Evolutionary conservation across 768 basidiomycete species (phyloP), one percentile per base, ranked within the genome.

Genomic region (Boletus rubescentipes): DNA sequence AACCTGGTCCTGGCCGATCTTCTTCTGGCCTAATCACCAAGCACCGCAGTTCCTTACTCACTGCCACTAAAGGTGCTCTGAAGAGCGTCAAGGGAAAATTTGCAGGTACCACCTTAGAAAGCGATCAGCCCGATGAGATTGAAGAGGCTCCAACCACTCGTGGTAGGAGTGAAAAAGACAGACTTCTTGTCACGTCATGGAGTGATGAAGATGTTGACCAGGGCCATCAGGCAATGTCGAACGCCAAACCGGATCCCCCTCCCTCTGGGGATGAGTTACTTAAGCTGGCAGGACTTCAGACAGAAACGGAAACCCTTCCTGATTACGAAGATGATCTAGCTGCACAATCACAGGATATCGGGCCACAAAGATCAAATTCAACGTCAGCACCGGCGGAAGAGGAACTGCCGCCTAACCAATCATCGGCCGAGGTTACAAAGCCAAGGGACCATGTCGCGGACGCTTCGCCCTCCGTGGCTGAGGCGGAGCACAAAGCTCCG

Each of bases 301-400:
- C 67, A 30, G 73, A 67, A 30, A 74, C 66, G 2, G 73, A 77
- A 23, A 65, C 56, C 0, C 75, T 88, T 23, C 72, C 80, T 9
- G 84, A 85, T 57, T 87, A 81, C 57, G 82, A 85, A 43, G 84
- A 83, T n/a, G 76, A 74, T 40, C 38, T 55, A 6, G 50, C 58
- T 45, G 49, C 60, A 14, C 63, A 66, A 30, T 35, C 42, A 8
- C 55, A 46, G 8, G 43, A 42, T 29, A 41, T 18, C 0, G 39
- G 57, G n/a, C 18, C 11, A 56, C 57, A 47, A 9, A 58, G 53
- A 23, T 48, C 53, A 3, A 61, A 55, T 43, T 10, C 14, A 21
- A 12, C 29, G 11, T 6, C 46, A 30, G 41, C 16, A 46, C 29
- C 42, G 26, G 44, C 4, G 5, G 30, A 59, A 39, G 52, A 58